Base-by-base conservation (phyloP, 148 eudicot genomes). In the Cornus suecica region DNA sequence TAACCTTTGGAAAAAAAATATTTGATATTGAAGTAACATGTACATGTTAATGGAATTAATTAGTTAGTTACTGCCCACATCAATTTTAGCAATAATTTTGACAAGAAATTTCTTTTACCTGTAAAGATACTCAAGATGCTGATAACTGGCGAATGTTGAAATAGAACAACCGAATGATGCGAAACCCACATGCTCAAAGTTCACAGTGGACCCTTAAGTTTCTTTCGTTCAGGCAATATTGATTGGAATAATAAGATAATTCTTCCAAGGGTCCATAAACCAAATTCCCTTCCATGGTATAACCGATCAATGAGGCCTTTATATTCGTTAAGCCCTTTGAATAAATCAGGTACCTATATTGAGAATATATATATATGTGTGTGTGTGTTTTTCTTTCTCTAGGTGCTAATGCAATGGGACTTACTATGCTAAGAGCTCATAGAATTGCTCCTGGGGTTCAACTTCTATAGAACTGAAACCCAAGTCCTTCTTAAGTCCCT, bases 401-500 rank as follows among this genome's bases (percentile, higher is more conserved):
- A 58, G 22, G 24, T 58, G 62, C 62, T 1, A 18, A 58, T n/a
- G 54, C 31, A 67, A 63, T 2, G 24, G 61, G 23, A 62, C 15
- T 10, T 73, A 25, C 68, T 58, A 62, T 25, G 71, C 81, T 74
- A 76, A 41, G 66, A 76, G 62, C 70, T 75, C 69, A 30, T 37
- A 54, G 9, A 51, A 41, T 13, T 31, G 18, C 66, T 74, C 63
- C 23, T 74, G 68, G 14, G 78, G 52, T 54, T 78, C 80, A 81
- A 66, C 68, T 73, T 82, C 84, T 4, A 84, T 54, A 31, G 79
- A 52, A 52, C 89, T 84, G 42, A 29, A 70, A 31, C 89, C 86
- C 32, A 78, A 66, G 45, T 86, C 86, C 80, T 83, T 88, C 79
- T 70, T 65, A 28, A 85, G 79, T n/a, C 85, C 86, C 56, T 83